Percentiles rank a stretch among this genome's conserved stretches.
phyloP scores from a whole-genome alignment of 2,329 filamentous ascomycete species.

The Exophiala aquamarina region DNA sequence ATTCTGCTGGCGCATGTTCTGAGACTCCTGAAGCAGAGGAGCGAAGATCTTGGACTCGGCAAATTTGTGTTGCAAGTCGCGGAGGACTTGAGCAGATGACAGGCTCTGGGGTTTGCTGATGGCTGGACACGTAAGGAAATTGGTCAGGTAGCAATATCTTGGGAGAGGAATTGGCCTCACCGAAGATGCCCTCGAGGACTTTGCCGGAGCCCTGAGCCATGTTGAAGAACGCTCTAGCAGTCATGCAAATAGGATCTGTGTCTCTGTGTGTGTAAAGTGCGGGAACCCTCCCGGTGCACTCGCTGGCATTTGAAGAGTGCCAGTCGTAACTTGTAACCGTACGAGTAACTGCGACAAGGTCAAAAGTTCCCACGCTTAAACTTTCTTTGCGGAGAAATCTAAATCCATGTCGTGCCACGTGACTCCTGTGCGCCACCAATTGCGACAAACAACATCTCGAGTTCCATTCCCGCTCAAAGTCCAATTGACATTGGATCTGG shows the following conservation, averaged over 20 bases:
- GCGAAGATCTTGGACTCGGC: slow-evolving; percentile 77
- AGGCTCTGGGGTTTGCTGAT: slow-evolving; percentile 89
- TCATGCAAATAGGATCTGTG: slow-evolving; percentile 10
- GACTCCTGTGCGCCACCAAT: too few species aligned
- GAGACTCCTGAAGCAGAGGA: slow-evolving; percentile 68
- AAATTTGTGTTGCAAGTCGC: slow-evolving; percentile 81
- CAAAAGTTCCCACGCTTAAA: too few species aligned
- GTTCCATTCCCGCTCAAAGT: too few species aligned
- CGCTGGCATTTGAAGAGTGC: too few species aligned
- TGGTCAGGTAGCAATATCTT: slow-evolving; percentile 9
- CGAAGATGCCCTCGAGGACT: slow-evolving; percentile 63
- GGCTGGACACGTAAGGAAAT: slow-evolving; percentile 62
- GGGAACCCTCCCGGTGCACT: too few species aligned
- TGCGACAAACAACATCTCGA: too few species aligned
- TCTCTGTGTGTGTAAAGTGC: background rate
- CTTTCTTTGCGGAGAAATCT: too few species aligned
- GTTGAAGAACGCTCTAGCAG: slow-evolving; percentile 5
- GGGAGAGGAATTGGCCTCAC: slow-evolving; percentile 41
- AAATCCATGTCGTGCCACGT: too few species aligned
- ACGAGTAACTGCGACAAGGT: too few species aligned
- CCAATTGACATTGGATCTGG: too few species aligned
- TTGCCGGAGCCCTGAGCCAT: slow-evolving; percentile 36
- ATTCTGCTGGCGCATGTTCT: slow-evolving; percentile 13
- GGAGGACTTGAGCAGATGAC: slow-evolving; percentile 86
- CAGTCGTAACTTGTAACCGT: too few species aligned